Percentiles rank a stretch among this genome's conserved stretches.
These are phyloP conservation scores for Glycine tomentella DNA, from an alignment of 306 rosid genomes.

Conservation along the genomic window DNA sequence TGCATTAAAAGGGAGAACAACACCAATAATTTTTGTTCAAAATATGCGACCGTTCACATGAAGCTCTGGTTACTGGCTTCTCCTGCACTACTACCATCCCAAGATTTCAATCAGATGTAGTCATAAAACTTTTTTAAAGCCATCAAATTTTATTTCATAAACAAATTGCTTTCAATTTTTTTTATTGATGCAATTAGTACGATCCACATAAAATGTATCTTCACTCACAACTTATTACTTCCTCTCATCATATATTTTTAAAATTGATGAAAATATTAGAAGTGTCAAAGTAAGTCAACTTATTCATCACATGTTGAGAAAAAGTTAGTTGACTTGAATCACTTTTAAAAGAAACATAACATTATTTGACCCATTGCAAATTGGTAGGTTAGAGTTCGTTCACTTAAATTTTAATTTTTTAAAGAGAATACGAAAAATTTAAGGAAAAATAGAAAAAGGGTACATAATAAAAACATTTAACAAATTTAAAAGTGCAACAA, in stretches of 20 bases:
- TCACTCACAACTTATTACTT: neutral
- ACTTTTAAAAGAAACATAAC: neutral
- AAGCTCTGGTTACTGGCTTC: conserved; percentile 65
- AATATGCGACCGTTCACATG: conserved; percentile 48
- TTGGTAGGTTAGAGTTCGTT: neutral
- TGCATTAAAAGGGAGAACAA: conserved; percentile 21
- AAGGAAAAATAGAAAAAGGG: neutral
- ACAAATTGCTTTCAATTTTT: neutral
- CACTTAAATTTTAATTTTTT: neutral
- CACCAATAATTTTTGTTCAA: conserved; percentile 10
- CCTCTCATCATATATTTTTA: neutral
- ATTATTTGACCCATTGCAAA: neutral
- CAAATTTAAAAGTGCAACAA: too few relatives aligned
- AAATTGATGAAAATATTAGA: neutral
- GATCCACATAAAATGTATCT: neutral
- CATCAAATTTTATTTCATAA: neutral
- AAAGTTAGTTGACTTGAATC: too few relatives aligned
- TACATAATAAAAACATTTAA: too few relatives aligned
- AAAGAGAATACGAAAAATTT: neutral
- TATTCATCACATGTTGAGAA: too few relatives aligned
- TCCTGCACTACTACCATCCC: conserved; percentile 64
- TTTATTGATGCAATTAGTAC: neutral
- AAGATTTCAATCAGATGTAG: conserved; percentile 27
- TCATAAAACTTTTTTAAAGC: neutral
- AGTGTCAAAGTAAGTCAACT: neutral